Percentiles rank a stretch among this genome's conserved stretches.
These are phyloP conservation scores for Ceratocystis alfenasii DNA, from an alignment of 2,329 filamentous ascomycete species.

Conservation along the genomic window DNA sequence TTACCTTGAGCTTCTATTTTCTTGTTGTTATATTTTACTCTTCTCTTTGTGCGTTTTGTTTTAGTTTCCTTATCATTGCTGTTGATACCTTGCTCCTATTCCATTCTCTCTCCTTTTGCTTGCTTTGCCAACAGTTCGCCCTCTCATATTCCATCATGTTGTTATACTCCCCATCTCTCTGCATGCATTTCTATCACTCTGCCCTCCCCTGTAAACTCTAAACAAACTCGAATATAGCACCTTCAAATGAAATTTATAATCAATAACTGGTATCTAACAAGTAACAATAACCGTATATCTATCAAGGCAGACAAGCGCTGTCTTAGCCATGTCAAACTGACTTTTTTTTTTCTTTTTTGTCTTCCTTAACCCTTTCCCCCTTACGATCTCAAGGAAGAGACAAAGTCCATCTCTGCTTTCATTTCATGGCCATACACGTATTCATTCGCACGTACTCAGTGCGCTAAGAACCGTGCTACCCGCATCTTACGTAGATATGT, in stretches of 20 bases:
- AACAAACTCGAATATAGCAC: neutral
- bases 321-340: neutral
- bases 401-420: neutral
- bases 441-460: slow-evolving; percentile 15
- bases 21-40: neutral
- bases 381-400: no score
- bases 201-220: neutral
- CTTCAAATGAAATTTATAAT: slow-evolving; percentile 9
- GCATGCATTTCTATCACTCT: neutral
- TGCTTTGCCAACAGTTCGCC: neutral
- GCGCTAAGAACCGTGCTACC: slow-evolving; percentile 14
- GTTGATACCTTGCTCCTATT: slow-evolving; percentile 3
- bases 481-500: slow-evolving; percentile 13
- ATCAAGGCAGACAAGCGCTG: neutral
- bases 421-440: slow-evolving; percentile 7
- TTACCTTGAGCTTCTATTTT: neutral
- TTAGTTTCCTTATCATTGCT: neutral
- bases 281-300: slow-evolving; percentile 4
- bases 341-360: neutral
- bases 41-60: neutral
- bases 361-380: neutral
- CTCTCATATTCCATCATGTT: neutral
- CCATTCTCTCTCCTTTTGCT: neutral
- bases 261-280: slow-evolving; percentile 2
- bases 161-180: neutral